Percentiles rank a stretch among this genome's conserved stretches.
Conservation (phyloP, 2,329 filamentous ascomycete species). For the Talaromyces sp. region DNA sequence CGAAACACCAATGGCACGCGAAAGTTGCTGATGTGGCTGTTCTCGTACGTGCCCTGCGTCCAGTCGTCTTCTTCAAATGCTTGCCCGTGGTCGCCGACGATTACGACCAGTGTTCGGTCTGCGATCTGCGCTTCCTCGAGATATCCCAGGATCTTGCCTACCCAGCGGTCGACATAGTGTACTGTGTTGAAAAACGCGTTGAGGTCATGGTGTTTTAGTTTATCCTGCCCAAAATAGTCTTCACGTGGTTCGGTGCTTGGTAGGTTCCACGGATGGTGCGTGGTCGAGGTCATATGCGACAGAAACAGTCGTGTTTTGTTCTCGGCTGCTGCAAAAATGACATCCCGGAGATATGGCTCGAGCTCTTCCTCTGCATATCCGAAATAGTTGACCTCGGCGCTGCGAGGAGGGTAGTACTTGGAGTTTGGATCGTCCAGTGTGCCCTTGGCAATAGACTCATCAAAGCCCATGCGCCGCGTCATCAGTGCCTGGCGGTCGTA, state of each 20-base stretch:
- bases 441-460: slow-evolving; percentile 21
- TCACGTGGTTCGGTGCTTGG: slow-evolving; percentile 26
- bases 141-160: slow-evolving; percentile 36
- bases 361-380: slow-evolving; percentile 38
- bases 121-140: slow-evolving; percentile 40
- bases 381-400: slow-evolving; percentile 40
- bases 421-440: slow-evolving; percentile 19
- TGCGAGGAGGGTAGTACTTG: slow-evolving; percentile 27
- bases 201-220: slow-evolving; percentile 26
- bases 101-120: slow-evolving; percentile 41
- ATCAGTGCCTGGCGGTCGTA: slow-evolving; percentile 33
- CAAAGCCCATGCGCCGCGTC: slow-evolving; percentile 31
- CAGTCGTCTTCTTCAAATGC: slow-evolving; percentile 40
- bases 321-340: slow-evolving; percentile 22
- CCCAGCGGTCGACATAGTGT: slow-evolving; percentile 40
- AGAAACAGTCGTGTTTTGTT: slow-evolving; percentile 23
- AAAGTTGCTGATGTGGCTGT: slow-evolving; percentile 42
- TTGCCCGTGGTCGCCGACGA: slow-evolving; percentile 43
- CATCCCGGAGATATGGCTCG: slow-evolving; percentile 32
- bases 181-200: slow-evolving; percentile 42
- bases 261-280: slow-evolving; percentile 40
- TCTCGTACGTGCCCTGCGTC: slow-evolving; percentile 39
- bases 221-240: slow-evolving; percentile 15
- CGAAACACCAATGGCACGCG: slow-evolving; percentile 41
- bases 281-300: slow-evolving; percentile 25